Percentiles rank a stretch among this genome's conserved stretches.
phyloP scores from a whole-genome alignment of 805 yeast genomes.

The Teunomyces tritomae region DNA sequence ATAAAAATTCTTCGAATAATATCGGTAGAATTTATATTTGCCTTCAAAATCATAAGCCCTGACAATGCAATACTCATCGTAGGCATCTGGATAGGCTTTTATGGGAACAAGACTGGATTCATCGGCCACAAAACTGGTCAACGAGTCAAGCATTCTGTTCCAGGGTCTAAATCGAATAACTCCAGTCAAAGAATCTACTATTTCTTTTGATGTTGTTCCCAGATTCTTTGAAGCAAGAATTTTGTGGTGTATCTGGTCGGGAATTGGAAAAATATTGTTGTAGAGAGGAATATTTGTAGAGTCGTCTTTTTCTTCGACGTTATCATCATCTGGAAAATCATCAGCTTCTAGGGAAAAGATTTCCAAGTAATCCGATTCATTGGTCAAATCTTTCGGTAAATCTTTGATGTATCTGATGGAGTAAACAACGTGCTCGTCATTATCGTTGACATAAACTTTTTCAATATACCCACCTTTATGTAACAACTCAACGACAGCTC shows the following conservation, averaged over 20 bases:
- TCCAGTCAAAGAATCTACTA: constrained; percentile 54
- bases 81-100: constrained; percentile 26
- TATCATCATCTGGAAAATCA: constrained; percentile 4
- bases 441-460: constrained; percentile 47
- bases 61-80: constrained; percentile 36
- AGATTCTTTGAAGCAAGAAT: constrained; percentile 29
- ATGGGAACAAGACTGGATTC: constrained; percentile 12
- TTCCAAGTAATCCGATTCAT: constrained; percentile 37
- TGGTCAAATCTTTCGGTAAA: constrained; percentile 47
- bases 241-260: constrained; percentile 58
- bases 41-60: constrained; percentile 73
- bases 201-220: constrained; percentile 62
- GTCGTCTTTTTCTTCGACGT: constrained; percentile 23
- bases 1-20: constrained; percentile 28
- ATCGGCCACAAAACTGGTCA: constrained; percentile 39
- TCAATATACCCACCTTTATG: constrained; percentile 45
- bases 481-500: constrained; percentile 46
- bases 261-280: constrained; percentile 61
- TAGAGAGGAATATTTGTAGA: constrained; percentile 26
- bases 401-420: constrained; percentile 43
- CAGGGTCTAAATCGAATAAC: constrained; percentile 49
- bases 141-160: constrained; percentile 48
- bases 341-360: constrained; percentile 10
- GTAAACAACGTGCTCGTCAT: constrained; percentile 30
- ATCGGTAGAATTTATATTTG: constrained; percentile 67